Base-by-base conservation (phyloP, 2,329 filamentous ascomycete genomes). In the Alternaria sp. region DNA sequence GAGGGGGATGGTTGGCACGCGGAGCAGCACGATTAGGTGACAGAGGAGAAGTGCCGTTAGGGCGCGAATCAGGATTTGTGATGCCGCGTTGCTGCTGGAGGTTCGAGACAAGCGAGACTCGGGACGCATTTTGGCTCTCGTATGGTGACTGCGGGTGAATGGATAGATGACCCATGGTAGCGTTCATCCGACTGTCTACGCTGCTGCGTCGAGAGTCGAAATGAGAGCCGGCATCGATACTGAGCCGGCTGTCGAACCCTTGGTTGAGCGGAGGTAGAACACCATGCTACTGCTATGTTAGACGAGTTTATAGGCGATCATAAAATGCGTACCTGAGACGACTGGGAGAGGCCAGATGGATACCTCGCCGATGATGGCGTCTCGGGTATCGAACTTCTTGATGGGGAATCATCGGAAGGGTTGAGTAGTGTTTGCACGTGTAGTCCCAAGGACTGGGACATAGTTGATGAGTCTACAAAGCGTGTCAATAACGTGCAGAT, bases 101-200 rank as follows among this genome's bases (percentile, higher is more conserved):
- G 13, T 86, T 90, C 61, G 88, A 90, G 59, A 92, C 91, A 21
- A 94, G 87, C 2, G 91, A 93, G 2, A 88, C 88, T 4, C 91
- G 91, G 2, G 91, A 93, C 59, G 90, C 88, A 78, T 94, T 93
- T 71, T 91, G 89, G 76, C 89, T 93, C 23, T 90, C 87, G 73
- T 93, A 94, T 1, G 91, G 91, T 7, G 90, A 91, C 2, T 85
- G 85, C 49, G 86, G 86, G 55, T 88, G 88, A 52, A 94, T 84
- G 69, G 88, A 86, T 79, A 94, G 86, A 49, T 92, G 89, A 60
- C 85, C 87, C 77, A 94, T 89, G 47, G 86, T 87, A 68, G 89
- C 88, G 73, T 92, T 92, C 77, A 94, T 90, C 66, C 91, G 87
- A 78, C 91, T 93, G 78, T 94, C 91, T 5, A 94, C 90, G 71